phyloP scores from a whole-genome alignment of 306 rosid species.

The Cicer judaicum region DNA sequence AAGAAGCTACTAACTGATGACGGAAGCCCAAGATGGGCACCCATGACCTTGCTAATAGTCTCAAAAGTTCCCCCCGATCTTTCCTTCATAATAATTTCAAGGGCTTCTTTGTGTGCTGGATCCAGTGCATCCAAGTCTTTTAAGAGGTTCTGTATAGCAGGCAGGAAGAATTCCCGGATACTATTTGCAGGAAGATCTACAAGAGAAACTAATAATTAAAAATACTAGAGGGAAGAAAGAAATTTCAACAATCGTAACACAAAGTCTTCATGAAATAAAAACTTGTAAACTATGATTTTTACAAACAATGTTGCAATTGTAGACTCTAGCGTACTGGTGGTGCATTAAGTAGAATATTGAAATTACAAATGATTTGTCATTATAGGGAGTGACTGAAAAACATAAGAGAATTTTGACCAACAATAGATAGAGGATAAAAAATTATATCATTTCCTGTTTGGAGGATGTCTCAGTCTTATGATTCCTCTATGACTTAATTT shows the following conservation, averaged over 20 bases:
- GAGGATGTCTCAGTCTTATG: not conserved
- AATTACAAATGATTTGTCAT: slow-evolving; percentile 25
- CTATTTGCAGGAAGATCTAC: slow-evolving; percentile 77
- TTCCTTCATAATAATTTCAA: slow-evolving; percentile 93
- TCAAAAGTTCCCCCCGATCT: slow-evolving; percentile 95
- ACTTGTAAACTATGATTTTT: slow-evolving; percentile 24
- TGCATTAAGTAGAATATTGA: slow-evolving; percentile 18
- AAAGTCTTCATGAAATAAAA: slow-evolving; percentile 18
- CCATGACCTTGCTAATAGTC: slow-evolving; percentile 89
- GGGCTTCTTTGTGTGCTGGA: slow-evolving; percentile 99
- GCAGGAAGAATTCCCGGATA: slow-evolving; percentile 78
- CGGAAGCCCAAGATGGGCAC: slow-evolving; percentile 85
- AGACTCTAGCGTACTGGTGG: slow-evolving; percentile 11
- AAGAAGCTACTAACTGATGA: slow-evolving; percentile 84
- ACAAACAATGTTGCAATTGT: slow-evolving; percentile 17
- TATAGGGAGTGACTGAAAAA: not conserved
- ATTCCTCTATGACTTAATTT: not conserved
- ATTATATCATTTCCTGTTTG: not conserved
- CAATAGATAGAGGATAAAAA: not conserved
- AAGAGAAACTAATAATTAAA: slow-evolving; percentile 41
- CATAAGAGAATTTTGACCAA: slow-evolving; percentile 4
- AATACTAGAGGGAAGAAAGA: slow-evolving; percentile 15
- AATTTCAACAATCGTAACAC: not conserved
- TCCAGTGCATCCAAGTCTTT: slow-evolving; percentile 82
- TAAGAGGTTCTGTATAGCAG: slow-evolving; percentile 81